Evolutionary conservation across 352 stramenopile species (phyloP).

Genomic region (Pythium aquatile): DNA sequence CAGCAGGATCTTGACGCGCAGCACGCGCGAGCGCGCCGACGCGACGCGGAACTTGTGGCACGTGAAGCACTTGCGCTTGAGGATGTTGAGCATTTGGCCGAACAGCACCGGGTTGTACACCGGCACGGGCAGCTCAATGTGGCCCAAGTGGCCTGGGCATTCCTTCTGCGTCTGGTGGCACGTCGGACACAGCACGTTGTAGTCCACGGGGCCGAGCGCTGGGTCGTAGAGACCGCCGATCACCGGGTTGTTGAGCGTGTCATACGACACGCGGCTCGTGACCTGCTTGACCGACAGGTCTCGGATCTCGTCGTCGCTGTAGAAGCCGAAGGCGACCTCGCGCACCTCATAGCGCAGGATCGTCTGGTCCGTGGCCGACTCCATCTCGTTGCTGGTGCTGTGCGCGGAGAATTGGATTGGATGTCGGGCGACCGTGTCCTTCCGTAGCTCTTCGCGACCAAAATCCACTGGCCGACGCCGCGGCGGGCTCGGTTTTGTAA

Average conservation of each 20-base stretch:
- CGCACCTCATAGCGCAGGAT: conserved; percentile 90
- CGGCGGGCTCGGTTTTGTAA: conserved; percentile 11
- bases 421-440: conserved; percentile 5
- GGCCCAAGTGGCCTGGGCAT: conserved; percentile 97
- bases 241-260: conserved; percentile 93
- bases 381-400: conserved; percentile 31
- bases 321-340: conserved; percentile 95
- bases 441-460: conserved; percentile 22
- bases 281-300: conserved; percentile 96
- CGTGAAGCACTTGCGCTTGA: conserved; percentile 98
- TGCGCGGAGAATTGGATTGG: conserved; percentile 7
- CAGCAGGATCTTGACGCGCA: conserved; percentile 91
- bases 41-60: conserved; percentile 96
- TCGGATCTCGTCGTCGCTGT: conserved; percentile 97
- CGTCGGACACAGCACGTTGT: conserved; percentile 92
- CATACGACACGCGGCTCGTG: conserved; percentile 94
- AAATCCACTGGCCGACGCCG: conserved; percentile 20
- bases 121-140: conserved; percentile 98
- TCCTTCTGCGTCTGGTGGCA: conserved; percentile 95
- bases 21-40: conserved; percentile 69
- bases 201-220: conserved; percentile 91
- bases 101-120: conserved; percentile 99
- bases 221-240: conserved; percentile 97
- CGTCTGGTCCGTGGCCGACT: conserved; percentile 87
- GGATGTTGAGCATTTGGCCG: conserved; percentile 90